Evolutionary conservation across 163 green algal species (phyloP), one percentile per base, ranked within the genome.

Genomic region (Scenedesmus sp.): DNA sequence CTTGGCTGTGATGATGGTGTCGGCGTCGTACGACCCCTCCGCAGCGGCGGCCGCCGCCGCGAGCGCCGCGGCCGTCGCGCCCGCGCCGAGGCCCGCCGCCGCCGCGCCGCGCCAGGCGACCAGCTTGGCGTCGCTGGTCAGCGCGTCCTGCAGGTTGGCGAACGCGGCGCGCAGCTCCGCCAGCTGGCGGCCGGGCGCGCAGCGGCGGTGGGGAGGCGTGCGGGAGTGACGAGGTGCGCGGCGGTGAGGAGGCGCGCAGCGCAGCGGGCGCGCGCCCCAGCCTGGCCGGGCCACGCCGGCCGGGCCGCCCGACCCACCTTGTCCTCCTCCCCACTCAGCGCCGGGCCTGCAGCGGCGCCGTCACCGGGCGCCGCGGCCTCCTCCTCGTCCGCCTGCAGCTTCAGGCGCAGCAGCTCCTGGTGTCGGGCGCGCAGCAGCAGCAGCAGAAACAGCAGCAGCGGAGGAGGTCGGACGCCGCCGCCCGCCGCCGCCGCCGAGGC

Each of bases 1-100:
- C 50, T 76, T 31, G 14, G 66, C 66, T 3, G 66, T 76, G n/a
- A 76, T 47, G 13, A 76, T 76, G 17, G 18, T 76, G 26, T 76
- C 66, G 14, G 48, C 66, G 54, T 54, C 66, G 53, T 42, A 42
- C 3, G 29, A 20, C 34, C 26, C 18, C 20, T 36, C 34, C 22
- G 36, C 58, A 20, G 14, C 20, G 17, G 54, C 54, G 33, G 54
- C 54, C 22, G 60, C 34, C 60, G 31, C 26, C 2, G 60, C 50
- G 50, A 76, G 44, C 18, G 66, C 50, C 39, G 66, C 50, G 17
- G 66, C 66, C 53, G 34, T 64, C 11, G 48, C 50, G 1, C 24
- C 26, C 13, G 15, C 17, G 7, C 29, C 20, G 3, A 71, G 36
- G n/a, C 36, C 34, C 14, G 63, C 63, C 39, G 39, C 13, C 17